Base-by-base conservation (phyloP, 306 rosid genomes). In the Cucurbita maxima region DNA sequence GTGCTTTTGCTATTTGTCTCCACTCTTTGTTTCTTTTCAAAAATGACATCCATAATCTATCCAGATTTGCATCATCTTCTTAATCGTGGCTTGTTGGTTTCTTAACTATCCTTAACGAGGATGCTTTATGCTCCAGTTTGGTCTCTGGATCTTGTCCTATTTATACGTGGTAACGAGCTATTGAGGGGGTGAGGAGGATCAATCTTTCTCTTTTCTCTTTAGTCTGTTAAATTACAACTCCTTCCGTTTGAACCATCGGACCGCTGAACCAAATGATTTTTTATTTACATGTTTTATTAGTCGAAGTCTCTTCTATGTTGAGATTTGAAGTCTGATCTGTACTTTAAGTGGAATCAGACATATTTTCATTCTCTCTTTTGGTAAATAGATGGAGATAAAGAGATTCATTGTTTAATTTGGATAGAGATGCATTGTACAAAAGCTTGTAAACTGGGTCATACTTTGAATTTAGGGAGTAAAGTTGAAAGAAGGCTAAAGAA, bases 21-120 rank as follows among this genome's bases (percentile, higher is more conserved):
- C 73, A 68, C 73, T 47, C 73, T 41, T 22, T 70, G 25, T 47
- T 70, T 59, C 74, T 50, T 70, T 30, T 58, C 74, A 48, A 70
- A 70, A 70, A 70, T 70, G 74, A 70, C 44, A 70, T 50, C 30
- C 56, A 45, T 45, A 20, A 47, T 45, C 56, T 22, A 7, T 45
- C 73, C 22, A 25, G 47, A 34, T 58, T 34, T 25, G 48, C 14
- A 61, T 50, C 74, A 16, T 70, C 59, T 34, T 30, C 51, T 70
- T 51, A 50, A 70, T 50, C 47, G 30, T 70, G 59, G 9, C 58
- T 16, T 70, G 13, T 47, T 69, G 41, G 58, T 69, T 57, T 44
- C 34, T 68, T 14, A 69, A 45, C 73, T 48, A 22, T 7, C 57
- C 56, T 47, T 47, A 47, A 25, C 52, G 58, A 25, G 58, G 22